phyloP scores from a whole-genome alignment of 2,329 filamentous ascomycete species.

The Sphaerulina vaccinii region DNA sequence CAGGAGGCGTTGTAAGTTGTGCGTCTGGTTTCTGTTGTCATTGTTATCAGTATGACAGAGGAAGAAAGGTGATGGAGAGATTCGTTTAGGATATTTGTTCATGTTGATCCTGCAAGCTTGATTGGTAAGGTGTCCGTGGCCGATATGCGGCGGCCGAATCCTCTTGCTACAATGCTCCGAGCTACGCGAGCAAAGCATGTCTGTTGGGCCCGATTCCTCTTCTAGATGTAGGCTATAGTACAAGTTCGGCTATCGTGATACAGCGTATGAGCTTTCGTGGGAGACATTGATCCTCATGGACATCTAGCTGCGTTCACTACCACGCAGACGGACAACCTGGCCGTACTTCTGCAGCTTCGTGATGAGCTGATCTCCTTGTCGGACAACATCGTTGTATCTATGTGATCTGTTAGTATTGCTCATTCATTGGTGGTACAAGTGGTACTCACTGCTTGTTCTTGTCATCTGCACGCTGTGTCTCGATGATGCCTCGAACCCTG shows the following conservation, averaged over 20 bases:
- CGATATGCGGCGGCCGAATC: background rate
- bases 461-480: constrained; percentile 95
- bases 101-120: too few relatives aligned
- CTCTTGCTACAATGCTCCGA: background rate
- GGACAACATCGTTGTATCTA: constrained; percentile 87
- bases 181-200: background rate
- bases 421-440: background rate
- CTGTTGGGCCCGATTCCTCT: background rate
- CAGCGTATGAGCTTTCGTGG: background rate
- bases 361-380: constrained; percentile 95
- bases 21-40: too few relatives aligned
- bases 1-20: too few relatives aligned
- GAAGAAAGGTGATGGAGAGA: too few relatives aligned
- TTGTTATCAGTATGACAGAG: too few relatives aligned
- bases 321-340: constrained; percentile 88
- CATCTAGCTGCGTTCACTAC: constrained; percentile 79
- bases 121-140: background rate
- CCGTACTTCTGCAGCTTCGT: constrained; percentile 99
- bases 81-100: too few relatives aligned
- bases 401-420: background rate
- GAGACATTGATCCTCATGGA: background rate
- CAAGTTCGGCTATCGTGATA: constrained; percentile 1
- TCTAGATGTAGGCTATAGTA: constrained; percentile 2
- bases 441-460: constrained; percentile 84
- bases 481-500: constrained; percentile 92